Conservation (phyloP, 148 eudicot genomes). For the Amaranthus palmeri region DNA sequence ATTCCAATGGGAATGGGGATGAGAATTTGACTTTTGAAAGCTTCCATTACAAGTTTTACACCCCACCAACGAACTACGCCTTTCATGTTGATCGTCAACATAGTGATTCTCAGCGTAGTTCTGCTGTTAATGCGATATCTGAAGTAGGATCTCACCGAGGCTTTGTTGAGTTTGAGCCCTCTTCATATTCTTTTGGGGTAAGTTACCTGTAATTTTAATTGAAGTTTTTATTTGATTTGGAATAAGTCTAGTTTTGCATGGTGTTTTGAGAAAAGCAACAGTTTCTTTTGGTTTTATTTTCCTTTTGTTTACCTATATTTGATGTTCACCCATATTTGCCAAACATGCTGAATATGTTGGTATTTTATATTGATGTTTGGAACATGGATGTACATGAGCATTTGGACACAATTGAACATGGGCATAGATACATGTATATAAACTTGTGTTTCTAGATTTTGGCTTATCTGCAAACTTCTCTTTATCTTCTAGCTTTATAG, state of each 20-base stretch:
- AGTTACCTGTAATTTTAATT: constrained; percentile 18
- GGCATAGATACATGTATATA: too few relatives aligned
- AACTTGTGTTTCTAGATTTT: too few relatives aligned
- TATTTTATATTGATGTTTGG: too few relatives aligned
- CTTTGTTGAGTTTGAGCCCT: constrained; percentile 32
- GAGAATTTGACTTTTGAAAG: constrained; percentile 1
- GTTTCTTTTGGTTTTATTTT: background rate
- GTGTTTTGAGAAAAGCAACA: background rate
- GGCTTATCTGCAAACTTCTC: too few relatives aligned
- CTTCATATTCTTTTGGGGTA: constrained; percentile 35
- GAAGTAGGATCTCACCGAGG: constrained; percentile 38
- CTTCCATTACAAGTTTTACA: constrained; percentile 16
- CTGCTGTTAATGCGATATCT: constrained; percentile 22
- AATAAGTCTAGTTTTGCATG: background rate
- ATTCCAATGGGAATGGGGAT: constrained; percentile 8
- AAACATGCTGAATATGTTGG: too few relatives aligned
- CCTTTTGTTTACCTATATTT: too few relatives aligned
- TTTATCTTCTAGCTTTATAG: too few relatives aligned
- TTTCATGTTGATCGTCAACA: constrained; percentile 16
- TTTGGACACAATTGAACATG: too few relatives aligned
- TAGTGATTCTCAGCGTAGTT: constrained; percentile 23
- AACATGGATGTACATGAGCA: too few relatives aligned
- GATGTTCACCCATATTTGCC: too few relatives aligned
- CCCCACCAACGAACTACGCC: background rate
- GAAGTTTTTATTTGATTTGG: background rate